Evolutionary conservation across 805 yeast species (phyloP).

Genomic region (Candida orba): DNA sequence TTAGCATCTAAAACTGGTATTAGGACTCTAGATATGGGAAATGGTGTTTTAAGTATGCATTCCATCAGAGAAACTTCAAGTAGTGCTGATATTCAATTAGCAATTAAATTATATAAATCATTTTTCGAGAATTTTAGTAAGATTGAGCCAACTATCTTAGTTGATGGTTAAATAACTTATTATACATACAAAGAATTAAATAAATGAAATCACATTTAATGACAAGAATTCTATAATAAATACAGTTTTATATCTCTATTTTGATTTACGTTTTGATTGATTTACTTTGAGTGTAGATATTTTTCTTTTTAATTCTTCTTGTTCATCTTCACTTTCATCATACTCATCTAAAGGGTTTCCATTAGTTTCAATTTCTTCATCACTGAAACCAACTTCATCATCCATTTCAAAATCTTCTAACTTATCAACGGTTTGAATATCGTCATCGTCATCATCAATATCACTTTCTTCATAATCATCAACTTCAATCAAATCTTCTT

Average conservation of each 20-base stretch:
- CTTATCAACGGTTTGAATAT: conserved; percentile 18
- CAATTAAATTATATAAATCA: conserved; percentile 53
- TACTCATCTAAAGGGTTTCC: conserved; percentile 11
- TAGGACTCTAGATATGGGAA: conserved; percentile 83
- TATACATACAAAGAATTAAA: not conserved
- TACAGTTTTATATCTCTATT: conserved; percentile 1
- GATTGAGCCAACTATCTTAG: conserved; percentile 36
- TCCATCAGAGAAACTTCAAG: conserved; percentile 91
- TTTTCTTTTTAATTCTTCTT: conserved; percentile 19
- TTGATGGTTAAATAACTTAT: conserved; percentile 21
- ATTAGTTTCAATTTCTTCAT: conserved; percentile 21
- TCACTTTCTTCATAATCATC: conserved; percentile 23
- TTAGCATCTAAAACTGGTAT: conserved; percentile 82
- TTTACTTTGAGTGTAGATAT: conserved; percentile 16
- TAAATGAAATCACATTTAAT: no score
- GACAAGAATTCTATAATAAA: no score
- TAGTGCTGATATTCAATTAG: conserved; percentile 57
- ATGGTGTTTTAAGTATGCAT: conserved; percentile 91
- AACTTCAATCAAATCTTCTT: conserved; percentile 23
- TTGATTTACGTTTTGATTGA: conserved; percentile 18
- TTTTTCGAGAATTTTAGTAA: conserved; percentile 45
- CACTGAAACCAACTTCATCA: conserved; percentile 28
- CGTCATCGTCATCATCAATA: conserved; percentile 14
- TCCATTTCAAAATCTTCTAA: conserved; percentile 21
- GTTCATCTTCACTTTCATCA: conserved; percentile 19